Evolutionary conservation across 1,139 yeast genomes (phyloP), one percentile per base, ranked within the genome.

Genomic region (Suhomyces bokatorum): DNA sequence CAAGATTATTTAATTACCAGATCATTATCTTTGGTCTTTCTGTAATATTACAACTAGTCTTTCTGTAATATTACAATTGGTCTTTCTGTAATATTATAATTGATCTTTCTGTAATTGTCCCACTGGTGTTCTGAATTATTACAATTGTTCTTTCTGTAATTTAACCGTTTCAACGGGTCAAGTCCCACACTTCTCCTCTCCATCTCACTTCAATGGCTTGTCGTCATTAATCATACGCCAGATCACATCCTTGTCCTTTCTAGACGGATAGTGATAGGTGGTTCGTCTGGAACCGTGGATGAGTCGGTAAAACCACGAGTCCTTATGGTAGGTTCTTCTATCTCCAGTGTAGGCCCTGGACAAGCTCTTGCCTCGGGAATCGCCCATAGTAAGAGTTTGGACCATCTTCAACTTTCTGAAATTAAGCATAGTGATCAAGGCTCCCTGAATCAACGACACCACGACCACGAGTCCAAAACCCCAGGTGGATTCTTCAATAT

Each of bases 151-250:
- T n/a, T n/a, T n/a, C n/a, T n/a, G n/a, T n/a, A n/a, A n/a, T n/a
- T n/a, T n/a, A n/a, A n/a, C n/a, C n/a, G n/a, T n/a, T n/a, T n/a
- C n/a, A n/a, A n/a, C n/a, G n/a, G n/a, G n/a, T n/a, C n/a, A n/a
- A n/a, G n/a, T n/a, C n/a, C n/a, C n/a, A n/a, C n/a, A n/a, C n/a
- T n/a, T n/a, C n/a, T n/a, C n/a, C n/a, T n/a, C n/a, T n/a, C n/a
- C n/a, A n/a, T n/a, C n/a, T 22, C 36, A 41, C 34, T 41, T 41
- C 11, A 36, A 32, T 27, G 40, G 44, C 15, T 36, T 38, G 16
- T 42, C 47, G 44, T 82, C 85, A 39, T 82, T 77, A 48, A 85
- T 71, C 91, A 88, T 85, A 54, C 83, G 77, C 91, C 91, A 85
- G 7, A 84, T 78, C 38, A 79, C 74, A 50, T 83, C 87, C 53